phyloP scores from a whole-genome alignment of 306 rosid species.

The Trifolium dubium region DNA sequence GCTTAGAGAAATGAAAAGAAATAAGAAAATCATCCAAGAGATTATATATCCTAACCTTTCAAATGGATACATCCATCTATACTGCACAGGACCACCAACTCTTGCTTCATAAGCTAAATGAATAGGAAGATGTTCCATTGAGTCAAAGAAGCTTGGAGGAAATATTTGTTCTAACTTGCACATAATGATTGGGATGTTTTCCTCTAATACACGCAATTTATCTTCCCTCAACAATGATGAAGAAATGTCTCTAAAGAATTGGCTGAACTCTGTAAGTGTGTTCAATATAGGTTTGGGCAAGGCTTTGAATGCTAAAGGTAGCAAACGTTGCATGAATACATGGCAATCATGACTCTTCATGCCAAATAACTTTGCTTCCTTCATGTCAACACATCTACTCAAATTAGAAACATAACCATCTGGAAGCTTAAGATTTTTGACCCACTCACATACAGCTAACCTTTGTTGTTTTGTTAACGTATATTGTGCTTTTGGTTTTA shows the following conservation, averaged over 20 bases:
- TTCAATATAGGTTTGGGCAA: not conserved
- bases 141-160: conserved; percentile 11
- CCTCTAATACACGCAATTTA: not conserved
- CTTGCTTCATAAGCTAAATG: not conserved
- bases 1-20: too few relatives aligned
- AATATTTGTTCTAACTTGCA: conserved; percentile 4
- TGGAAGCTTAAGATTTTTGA: not conserved
- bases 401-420: not conserved
- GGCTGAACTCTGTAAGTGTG: not conserved
- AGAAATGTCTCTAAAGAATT: not conserved
- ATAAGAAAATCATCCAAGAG: too few relatives aligned
- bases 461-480: not conserved
- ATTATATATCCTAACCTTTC: not conserved
- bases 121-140: not conserved
- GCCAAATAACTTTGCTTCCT: not conserved
- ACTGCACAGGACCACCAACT: not conserved
- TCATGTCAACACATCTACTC: not conserved
- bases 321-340: not conserved
- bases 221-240: not conserved
- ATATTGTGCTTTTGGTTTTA: not conserved
- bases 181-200: not conserved
- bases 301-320: not conserved
- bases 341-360: not conserved
- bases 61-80: not conserved
- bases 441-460: not conserved